Base-by-base conservation (phyloP, 768 basidiomycete species). In the Mycena sanguinolenta region DNA sequence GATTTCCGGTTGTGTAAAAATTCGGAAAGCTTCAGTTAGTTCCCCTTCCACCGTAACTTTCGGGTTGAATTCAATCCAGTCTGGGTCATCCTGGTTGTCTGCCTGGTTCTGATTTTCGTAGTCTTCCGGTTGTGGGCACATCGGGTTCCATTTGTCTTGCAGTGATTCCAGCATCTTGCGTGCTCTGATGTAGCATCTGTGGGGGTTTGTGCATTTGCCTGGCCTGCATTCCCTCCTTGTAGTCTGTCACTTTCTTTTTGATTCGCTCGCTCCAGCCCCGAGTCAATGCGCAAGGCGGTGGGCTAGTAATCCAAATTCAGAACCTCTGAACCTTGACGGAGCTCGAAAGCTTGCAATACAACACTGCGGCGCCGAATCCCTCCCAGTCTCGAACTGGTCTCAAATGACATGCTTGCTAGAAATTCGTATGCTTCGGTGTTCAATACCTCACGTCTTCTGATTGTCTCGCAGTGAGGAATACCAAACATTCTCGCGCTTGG, bases 391-490 rank as follows among this genome's bases (percentile, higher is more conserved):
- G 36, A 14, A 38, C n/a, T 38, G 14, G 36, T 38, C 36, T 38
- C 36, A n/a, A n/a, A 67, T 67, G 65, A 42, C 39, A 19, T 67
- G 14, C 38, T 52, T 67, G 7, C 58, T 60, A 10, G 66, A 55
- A 46, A 62, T 67, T 25, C 19, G 66, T 61, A 57, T 16, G 66
- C 62, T 19, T 23, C 16, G 7, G 8, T 17, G n/a, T 46, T 44
- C 23, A 57, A 34, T 14, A n/a, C 2, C 8, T 16, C 30, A 14
- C 49, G n/a, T n/a, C 19, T 8, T 42, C 28, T 38, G 30, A 34
- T 50, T 19, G 4, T 32, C 28, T 23, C 52, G 25, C 34, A 63
- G 61, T 69, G 27, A 58, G 28, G 57, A 58, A 63, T 21, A 50
- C 25, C 17, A 21, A 42, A 30, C 52, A 30, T 57, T 63, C 30